These are phyloP conservation scores for Suillus subluteus DNA, from an alignment of 768 basidiomycete genomes.

Conservation along the genomic window DNA sequence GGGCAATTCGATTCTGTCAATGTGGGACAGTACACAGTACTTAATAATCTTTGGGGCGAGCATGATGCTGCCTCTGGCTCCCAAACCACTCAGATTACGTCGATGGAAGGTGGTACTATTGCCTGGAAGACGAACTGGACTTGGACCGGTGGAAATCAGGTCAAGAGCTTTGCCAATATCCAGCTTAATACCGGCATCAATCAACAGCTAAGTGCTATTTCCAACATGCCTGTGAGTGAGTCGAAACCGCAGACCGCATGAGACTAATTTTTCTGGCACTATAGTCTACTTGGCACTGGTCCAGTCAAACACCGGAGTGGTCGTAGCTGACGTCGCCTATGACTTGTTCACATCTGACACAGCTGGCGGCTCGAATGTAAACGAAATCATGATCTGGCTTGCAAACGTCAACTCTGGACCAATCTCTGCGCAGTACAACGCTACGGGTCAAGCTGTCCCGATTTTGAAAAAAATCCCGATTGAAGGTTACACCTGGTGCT, in stretches of 20 bases:
- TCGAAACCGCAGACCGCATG: neutral
- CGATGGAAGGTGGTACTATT: constrained; percentile 44
- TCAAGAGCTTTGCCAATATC: constrained; percentile 69
- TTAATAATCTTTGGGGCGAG: constrained; percentile 52
- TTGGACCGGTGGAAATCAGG: constrained; percentile 48
- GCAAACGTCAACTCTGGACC: constrained; percentile 61
- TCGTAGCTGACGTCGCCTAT: constrained; percentile 62
- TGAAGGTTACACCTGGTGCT: constrained; percentile 55
- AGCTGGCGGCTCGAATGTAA: constrained; percentile 47
- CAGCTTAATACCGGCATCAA: constrained; percentile 54
- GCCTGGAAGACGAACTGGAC: constrained; percentile 57
- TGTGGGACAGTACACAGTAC: constrained; percentile 53
- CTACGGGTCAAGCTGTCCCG: constrained; percentile 49
- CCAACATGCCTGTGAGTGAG: constrained; percentile 54
- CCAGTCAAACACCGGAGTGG: constrained; percentile 44
- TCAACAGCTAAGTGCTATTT: constrained; percentile 55
- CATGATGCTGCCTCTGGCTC: constrained; percentile 48
- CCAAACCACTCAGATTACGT: constrained; percentile 53
- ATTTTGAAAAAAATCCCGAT: constrained; percentile 45
- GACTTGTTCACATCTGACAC: constrained; percentile 64
- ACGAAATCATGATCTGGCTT: constrained; percentile 70
- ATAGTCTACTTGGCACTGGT: constrained; percentile 63
- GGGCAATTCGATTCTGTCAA: constrained; percentile 57
- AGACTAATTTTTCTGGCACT: neutral
- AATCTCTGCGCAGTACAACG: constrained; percentile 54